Conservation (phyloP, 73 alveolate genomes). For the Paramecium sonneborni region DNA sequence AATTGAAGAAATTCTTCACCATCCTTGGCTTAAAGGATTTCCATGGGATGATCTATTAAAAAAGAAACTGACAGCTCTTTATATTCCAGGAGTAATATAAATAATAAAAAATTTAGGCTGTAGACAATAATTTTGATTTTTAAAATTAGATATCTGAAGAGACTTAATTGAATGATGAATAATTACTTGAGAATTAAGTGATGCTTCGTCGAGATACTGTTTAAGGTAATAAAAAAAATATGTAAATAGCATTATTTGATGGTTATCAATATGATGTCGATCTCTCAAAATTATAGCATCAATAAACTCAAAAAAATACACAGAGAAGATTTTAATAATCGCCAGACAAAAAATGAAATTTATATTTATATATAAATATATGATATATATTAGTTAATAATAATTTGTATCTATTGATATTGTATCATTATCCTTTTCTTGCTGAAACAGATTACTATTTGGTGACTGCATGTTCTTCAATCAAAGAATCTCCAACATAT, state of each 20-base stretch:
- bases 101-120: neutral
- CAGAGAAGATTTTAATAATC: neutral
- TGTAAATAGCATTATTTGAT: slow-evolving; percentile 22
- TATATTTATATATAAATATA: neutral
- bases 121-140: slow-evolving; percentile 33
- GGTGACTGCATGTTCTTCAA: slow-evolving; percentile 53
- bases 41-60: slow-evolving; percentile 82
- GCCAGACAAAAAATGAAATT: slow-evolving; percentile 35
- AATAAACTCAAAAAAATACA: slow-evolving; percentile 40
- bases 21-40: slow-evolving; percentile 79
- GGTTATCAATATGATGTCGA: slow-evolving; percentile 35
- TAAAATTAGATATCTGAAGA: slow-evolving; percentile 31
- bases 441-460: neutral
- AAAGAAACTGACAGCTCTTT: slow-evolving; percentile 67
- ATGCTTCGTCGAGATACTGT: slow-evolving; percentile 19
- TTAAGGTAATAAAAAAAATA: neutral
- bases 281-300: slow-evolving; percentile 23
- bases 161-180: slow-evolving; percentile 12
- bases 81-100: slow-evolving; percentile 60
- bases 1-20: slow-evolving; percentile 75
- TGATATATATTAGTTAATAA: neutral
- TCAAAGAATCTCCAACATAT: slow-evolving; percentile 40
- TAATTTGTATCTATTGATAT: neutral
- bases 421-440: slow-evolving; percentile 48
- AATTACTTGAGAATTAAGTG: neutral